phyloP scores from a whole-genome alignment of 345 rosid species.

The Lenwebbia sp. region DNA sequence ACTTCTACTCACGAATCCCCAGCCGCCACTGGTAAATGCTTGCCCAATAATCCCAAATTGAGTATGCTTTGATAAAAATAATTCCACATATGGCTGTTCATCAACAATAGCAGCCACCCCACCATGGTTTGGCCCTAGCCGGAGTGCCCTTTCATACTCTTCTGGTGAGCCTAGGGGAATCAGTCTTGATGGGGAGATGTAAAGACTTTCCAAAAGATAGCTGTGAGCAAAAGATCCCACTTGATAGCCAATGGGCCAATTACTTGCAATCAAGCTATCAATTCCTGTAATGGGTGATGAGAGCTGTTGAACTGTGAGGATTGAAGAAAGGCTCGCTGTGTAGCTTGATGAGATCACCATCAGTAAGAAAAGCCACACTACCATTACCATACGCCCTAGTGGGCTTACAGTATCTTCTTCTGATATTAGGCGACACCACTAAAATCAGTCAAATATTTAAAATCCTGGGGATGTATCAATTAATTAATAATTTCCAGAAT shows the following conservation, averaged over 20 bases:
- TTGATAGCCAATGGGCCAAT: constrained; percentile 73
- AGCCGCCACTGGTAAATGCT: constrained; percentile 67
- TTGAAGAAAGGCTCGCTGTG: constrained; percentile 86
- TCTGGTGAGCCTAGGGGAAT: constrained; percentile 47
- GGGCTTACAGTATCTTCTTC: constrained; percentile 62
- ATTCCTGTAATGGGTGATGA: constrained; percentile 71
- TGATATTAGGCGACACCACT: constrained; percentile 4
- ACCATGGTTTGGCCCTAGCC: constrained; percentile 50
- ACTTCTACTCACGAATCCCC: constrained; percentile 85
- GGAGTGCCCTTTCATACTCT: constrained; percentile 58
- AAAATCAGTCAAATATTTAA: not conserved
- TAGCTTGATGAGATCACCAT: constrained; percentile 85
- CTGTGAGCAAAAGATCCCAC: constrained; percentile 58
- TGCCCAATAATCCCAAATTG: constrained; percentile 71
- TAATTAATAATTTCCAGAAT: not conserved
- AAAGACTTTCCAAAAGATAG: constrained; percentile 51
- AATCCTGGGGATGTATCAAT: not conserved
- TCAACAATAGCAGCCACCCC: constrained; percentile 89
- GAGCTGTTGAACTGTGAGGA: constrained; percentile 81
- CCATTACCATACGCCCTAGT: constrained; percentile 68
- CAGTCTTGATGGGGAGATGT: constrained; percentile 48
- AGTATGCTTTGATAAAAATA: constrained; percentile 40
- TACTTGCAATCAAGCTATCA: constrained; percentile 56
- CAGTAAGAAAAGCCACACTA: constrained; percentile 81
- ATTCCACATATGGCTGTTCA: constrained; percentile 68